Conservation (phyloP, 2,329 filamentous ascomycete genomes). For the Septoria petroselini region DNA sequence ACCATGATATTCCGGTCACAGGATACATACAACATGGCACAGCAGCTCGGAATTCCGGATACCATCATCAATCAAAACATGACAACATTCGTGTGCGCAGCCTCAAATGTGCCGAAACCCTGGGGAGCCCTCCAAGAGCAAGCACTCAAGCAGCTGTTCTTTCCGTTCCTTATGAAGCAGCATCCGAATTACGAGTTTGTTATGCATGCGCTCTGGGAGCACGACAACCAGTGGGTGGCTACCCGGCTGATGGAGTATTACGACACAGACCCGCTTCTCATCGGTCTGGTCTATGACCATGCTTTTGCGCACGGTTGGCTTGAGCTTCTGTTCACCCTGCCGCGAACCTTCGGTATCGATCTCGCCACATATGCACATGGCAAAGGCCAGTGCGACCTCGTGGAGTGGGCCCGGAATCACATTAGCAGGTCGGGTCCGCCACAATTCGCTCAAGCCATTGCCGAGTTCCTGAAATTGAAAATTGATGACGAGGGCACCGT, state of each 20-base stretch:
- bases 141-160: conserved; percentile 72
- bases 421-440: conserved; percentile 39
- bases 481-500: conserved; percentile 73
- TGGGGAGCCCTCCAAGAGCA: conserved; percentile 74
- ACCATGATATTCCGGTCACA: conserved; percentile 59
- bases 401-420: conserved; percentile 74
- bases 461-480: conserved; percentile 81
- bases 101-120: conserved; percentile 71
- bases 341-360: conserved; percentile 82
- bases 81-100: conserved; percentile 74
- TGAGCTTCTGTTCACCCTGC: conserved; percentile 71
- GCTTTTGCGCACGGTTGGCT: conserved; percentile 80
- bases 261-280: conserved; percentile 63
- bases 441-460: conserved; percentile 67
- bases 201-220: conserved; percentile 85
- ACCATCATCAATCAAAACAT: conserved; percentile 68
- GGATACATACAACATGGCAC: conserved; percentile 55
- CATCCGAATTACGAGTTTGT: conserved; percentile 81
- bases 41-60: conserved; percentile 57
- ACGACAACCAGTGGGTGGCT: conserved; percentile 83
- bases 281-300: conserved; percentile 72
- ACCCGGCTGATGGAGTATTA: conserved; percentile 75
- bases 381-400: conserved; percentile 72
- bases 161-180: conserved; percentile 76
- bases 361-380: conserved; percentile 82